Evolutionary conservation across 305 asterid genomes (phyloP).

Genomic region (Solanum hybrid): DNA sequence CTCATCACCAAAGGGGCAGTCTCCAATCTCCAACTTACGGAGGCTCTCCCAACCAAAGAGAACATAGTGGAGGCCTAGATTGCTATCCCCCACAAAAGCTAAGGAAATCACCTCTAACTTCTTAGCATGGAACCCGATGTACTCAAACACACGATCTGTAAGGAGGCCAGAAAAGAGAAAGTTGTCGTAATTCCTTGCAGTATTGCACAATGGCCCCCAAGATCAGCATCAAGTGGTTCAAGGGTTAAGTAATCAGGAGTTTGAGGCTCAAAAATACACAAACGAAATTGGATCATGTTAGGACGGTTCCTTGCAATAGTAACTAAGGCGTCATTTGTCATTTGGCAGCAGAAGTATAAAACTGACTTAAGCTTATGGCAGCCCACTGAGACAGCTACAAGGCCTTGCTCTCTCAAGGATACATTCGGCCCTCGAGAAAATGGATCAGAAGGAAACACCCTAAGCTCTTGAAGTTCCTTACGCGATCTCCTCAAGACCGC

Average conservation of each 20-base stretch:
- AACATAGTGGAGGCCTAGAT: too few relatives aligned
- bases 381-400: too few relatives aligned
- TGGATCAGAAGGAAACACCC: conserved; percentile 68
- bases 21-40: conserved; percentile 50
- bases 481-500: conserved; percentile 4
- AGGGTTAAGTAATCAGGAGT: conserved; percentile 69
- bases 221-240: conserved; percentile 76
- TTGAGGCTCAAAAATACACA: conserved; percentile 71
- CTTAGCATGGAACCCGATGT: too few relatives aligned
- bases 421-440: too few relatives aligned
- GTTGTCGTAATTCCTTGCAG: conserved; percentile 43
- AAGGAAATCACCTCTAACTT: conserved; percentile 23
- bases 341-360: too few relatives aligned
- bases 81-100: conserved; percentile 89
- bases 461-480: conserved; percentile 72
- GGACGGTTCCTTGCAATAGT: too few relatives aligned
- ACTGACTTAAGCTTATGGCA: too few relatives aligned
- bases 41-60: too few relatives aligned
- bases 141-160: too few relatives aligned
- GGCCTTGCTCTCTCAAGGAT: too few relatives aligned
- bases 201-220: conserved; percentile 79
- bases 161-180: too few relatives aligned
- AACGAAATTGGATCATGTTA: conserved; percentile 11
- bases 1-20: conserved; percentile 91
- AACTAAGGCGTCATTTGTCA: too few relatives aligned